Percentiles rank a stretch among this genome's conserved stretches.
Evolutionary conservation across 345 rosid genomes (phyloP).

Genomic region (Dipteronia sinensis): DNA sequence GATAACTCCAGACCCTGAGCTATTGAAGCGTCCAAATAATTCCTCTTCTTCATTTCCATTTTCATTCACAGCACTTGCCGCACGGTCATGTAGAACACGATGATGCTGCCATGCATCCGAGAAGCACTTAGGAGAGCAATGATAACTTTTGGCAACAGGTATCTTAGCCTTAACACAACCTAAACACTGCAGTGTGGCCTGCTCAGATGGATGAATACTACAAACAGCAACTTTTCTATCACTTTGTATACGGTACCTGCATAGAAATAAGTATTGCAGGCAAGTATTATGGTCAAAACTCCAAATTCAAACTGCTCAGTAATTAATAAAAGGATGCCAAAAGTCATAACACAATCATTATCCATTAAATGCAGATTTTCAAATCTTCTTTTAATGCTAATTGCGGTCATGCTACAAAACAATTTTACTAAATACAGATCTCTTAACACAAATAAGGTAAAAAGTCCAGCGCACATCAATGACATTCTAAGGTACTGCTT

Average conservation of each 20-base stretch:
- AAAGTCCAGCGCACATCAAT: neutral
- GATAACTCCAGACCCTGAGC: slow-evolving; percentile 74
- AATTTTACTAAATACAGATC: slow-evolving; percentile 1
- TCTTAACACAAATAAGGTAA: neutral
- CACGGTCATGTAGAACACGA: slow-evolving; percentile 91
- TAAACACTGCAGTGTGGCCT: slow-evolving; percentile 85
- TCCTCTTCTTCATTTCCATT: slow-evolving; percentile 93
- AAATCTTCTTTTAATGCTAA: neutral
- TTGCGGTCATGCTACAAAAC: neutral
- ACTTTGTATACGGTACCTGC: slow-evolving; percentile 92
- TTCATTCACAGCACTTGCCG: slow-evolving; percentile 77
- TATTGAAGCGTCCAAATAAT: slow-evolving; percentile 74
- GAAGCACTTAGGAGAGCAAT: slow-evolving; percentile 91
- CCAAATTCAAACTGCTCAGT: neutral
- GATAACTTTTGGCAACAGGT: slow-evolving; percentile 86
- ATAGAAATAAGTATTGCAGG: slow-evolving; percentile 15
- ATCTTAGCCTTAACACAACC: slow-evolving; percentile 88
- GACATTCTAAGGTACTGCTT: no score
- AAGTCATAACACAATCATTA: slow-evolving; percentile 8
- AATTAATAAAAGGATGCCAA: neutral
- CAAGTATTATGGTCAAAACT: neutral
- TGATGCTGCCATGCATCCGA: slow-evolving; percentile 99
- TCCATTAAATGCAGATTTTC: neutral
- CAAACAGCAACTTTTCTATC: slow-evolving; percentile 87
- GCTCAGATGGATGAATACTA: slow-evolving; percentile 90